Evolutionary conservation across 2,329 filamentous ascomycete species (phyloP), one percentile per base, ranked within the genome.

Genomic region (Stemphylium beticola): DNA sequence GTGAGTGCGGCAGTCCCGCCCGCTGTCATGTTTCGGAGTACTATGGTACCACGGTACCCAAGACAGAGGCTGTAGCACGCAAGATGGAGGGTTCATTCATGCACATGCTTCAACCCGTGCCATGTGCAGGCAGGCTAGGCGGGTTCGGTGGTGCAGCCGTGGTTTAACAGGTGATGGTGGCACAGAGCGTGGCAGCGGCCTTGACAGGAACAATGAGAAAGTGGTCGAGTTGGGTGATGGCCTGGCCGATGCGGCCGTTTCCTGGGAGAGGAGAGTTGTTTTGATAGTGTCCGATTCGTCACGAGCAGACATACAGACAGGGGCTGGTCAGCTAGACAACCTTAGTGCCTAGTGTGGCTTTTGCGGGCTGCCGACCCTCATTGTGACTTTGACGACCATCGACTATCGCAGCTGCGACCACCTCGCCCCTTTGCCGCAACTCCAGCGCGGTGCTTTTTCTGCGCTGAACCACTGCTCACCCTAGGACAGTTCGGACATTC

Each of bases 231-330:
- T 60, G n/a, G n/a, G n/a, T n/a, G n/a, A n/a, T n/a, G n/a, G n/a
- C n/a, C n/a, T n/a, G 50, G 55, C 42, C 49, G 48, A 38, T 43
- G 55, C 42, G 51, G 17, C 39, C 43, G 61, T 62, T 64, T 54
- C 61, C 57, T 48, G 49, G 61, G 55, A 49, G 51, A 58, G 55
- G 26, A 39, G 51, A 29, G 34, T 61, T 62, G 55, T 62, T 62
- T 61, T 61, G 60, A 62, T 60, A 24, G 46, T 53, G 36, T 52
- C 15, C 49, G 31, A 58, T 58, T 57, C 58, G 57, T 37, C 38
- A 36, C 41, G 32, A 31, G 24, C 33, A 47, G 40, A 40, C 39
- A 53, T 46, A 43, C 15, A 20, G 47, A 57, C 57, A 57, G 57
- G 57, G 57, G 40, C 14, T 31, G 32, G 57, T 55, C 47, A 49